A percentile compares a stretch with the other conserved stretches of the same genome.
These are phyloP conservation scores for Tricholoma terreum DNA, from an alignment of 768 basidiomycete genomes.

Conservation along the genomic window DNA sequence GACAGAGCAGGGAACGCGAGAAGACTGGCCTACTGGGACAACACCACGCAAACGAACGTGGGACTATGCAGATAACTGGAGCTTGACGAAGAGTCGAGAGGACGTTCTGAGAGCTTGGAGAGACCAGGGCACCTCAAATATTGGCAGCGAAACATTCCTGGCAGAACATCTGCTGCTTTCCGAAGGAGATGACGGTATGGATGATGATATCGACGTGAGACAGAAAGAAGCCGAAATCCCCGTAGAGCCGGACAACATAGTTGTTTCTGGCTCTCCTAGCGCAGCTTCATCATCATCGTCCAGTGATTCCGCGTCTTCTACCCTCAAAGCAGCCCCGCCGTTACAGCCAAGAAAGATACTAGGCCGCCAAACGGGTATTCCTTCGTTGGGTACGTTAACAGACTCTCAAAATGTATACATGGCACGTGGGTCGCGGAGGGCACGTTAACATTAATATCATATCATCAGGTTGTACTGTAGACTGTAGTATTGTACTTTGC, in stretches of 20 bases:
- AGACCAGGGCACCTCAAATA: slow-evolving; percentile 26
- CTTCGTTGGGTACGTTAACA: slow-evolving; percentile 32
- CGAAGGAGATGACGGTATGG: slow-evolving; percentile 26
- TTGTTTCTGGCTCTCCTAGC: slow-evolving; percentile 13
- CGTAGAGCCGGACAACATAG: slow-evolving; percentile 15
- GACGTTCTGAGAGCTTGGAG: slow-evolving; percentile 54
- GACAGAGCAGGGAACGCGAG: slow-evolving; percentile 53
- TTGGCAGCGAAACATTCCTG: slow-evolving; percentile 34
- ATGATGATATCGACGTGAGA: slow-evolving; percentile 13
- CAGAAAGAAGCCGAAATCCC: slow-evolving; percentile 5
- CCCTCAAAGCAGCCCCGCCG: slow-evolving; percentile 19
- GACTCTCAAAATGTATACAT: slow-evolving; percentile 44
- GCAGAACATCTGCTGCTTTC: slow-evolving; percentile 35
- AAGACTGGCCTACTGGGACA: slow-evolving; percentile 64
- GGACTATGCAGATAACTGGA: slow-evolving; percentile 71
- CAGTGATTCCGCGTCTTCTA: slow-evolving; percentile 39
- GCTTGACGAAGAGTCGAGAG: slow-evolving; percentile 62
- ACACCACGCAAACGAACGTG: slow-evolving; percentile 78
- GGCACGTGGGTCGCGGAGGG: slow-evolving; percentile 30
- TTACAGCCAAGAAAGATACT: slow-evolving; percentile 11
- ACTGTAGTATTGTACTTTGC: background rate
- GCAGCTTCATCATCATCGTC: slow-evolving; percentile 36
- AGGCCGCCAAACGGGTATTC: slow-evolving; percentile 12
- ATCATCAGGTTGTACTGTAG: background rate
- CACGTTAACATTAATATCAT: slow-evolving; percentile 21